phyloP scores from a whole-genome alignment of 2,329 filamentous ascomycete species.

The Tolypocladium tundrense region DNA sequence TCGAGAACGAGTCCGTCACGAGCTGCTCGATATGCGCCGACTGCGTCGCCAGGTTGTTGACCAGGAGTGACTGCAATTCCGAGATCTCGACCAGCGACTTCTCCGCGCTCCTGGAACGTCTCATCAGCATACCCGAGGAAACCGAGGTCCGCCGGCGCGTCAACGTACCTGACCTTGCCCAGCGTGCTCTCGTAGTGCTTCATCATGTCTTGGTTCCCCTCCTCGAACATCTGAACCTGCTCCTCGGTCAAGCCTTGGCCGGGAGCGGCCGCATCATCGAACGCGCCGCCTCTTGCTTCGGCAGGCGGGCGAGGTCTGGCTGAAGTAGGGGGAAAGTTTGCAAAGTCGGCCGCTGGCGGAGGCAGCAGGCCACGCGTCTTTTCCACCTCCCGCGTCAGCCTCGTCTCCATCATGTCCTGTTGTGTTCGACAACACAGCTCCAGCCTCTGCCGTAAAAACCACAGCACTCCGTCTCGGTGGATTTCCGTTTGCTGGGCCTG shows the following conservation, averaged over 20 bases:
- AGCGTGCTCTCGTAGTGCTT: constrained; percentile 90
- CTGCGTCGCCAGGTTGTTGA: constrained; percentile 75
- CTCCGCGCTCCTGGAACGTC: constrained; percentile 60
- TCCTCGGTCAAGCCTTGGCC: constrained; percentile 61
- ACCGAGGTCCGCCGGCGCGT: too few relatives aligned
- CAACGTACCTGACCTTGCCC: constrained; percentile 81
- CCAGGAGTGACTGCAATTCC: constrained; percentile 81
- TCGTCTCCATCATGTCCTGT: constrained; percentile 84
- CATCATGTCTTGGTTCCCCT: constrained; percentile 87
- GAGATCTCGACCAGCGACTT: constrained; percentile 87
- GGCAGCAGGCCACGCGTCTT: constrained; percentile 72
- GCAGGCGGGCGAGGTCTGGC: constrained; percentile 3
- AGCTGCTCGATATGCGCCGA: constrained; percentile 83
- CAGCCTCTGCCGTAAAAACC: constrained; percentile 66
- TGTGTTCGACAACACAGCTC: constrained; percentile 71
- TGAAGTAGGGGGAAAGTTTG: constrained; percentile 16
- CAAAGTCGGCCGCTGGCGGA: constrained; percentile 21
- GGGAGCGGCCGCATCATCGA: constrained; percentile 9
- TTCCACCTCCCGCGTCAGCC: constrained; percentile 75
- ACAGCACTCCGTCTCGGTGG: constrained; percentile 74
- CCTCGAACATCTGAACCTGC: constrained; percentile 85
- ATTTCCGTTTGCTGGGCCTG: constrained; percentile 53
- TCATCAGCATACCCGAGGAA: neutral
- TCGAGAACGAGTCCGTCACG: constrained; percentile 71
- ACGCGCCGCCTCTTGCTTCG: neutral